A percentile compares a stretch with the other conserved stretches of the same genome.
These are phyloP conservation scores for Pleomassaria siparia DNA, from an alignment of 2,329 filamentous ascomycete species.

Conservation along the genomic window DNA sequence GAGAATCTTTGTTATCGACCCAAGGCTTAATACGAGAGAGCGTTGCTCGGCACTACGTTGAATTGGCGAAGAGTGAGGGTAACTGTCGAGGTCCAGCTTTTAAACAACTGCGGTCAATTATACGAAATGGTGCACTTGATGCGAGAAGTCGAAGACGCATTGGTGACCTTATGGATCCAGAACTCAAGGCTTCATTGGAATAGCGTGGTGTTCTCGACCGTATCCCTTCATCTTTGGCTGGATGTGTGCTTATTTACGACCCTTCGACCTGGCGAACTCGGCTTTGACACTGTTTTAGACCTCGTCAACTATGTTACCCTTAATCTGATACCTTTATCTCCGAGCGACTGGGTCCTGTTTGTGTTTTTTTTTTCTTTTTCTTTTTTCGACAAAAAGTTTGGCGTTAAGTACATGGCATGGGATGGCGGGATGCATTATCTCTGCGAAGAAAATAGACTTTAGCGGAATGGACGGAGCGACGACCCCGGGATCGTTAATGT, in stretches of 20 bases:
- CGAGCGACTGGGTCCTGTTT: slow-evolving; percentile 20
- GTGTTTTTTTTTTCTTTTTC: slow-evolving; percentile 18
- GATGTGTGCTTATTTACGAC: slow-evolving; percentile 10
- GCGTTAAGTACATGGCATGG: slow-evolving; percentile 35
- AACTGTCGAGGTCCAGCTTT: slow-evolving; percentile 50
- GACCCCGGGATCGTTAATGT: slow-evolving; percentile 25
- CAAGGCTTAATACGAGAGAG: slow-evolving; percentile 53
- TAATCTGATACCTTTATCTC: slow-evolving; percentile 15
- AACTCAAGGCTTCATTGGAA: slow-evolving; percentile 57
- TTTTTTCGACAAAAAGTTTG: slow-evolving; percentile 29
- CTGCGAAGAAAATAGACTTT: slow-evolving; percentile 26
- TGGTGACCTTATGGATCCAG: slow-evolving; percentile 53
- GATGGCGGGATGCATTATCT: slow-evolving; percentile 14
- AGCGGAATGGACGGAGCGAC: slow-evolving; percentile 21
- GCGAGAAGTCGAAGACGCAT: slow-evolving; percentile 60
- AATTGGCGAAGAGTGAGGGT: slow-evolving; percentile 55
- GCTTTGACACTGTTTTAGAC: slow-evolving; percentile 3
- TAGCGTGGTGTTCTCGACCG: slow-evolving; percentile 16
- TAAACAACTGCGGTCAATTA: slow-evolving; percentile 54
- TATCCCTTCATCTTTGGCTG: slow-evolving; percentile 3
- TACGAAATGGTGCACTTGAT: slow-evolving; percentile 57
- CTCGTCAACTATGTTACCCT: slow-evolving; percentile 23
- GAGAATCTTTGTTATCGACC: slow-evolving; percentile 54
- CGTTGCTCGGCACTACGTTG: slow-evolving; percentile 58
- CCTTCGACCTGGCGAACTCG: slow-evolving; percentile 4